Evolutionary conservation across 306 rosid species (phyloP).

Genomic region (Chamaecrista fasciculata): DNA sequence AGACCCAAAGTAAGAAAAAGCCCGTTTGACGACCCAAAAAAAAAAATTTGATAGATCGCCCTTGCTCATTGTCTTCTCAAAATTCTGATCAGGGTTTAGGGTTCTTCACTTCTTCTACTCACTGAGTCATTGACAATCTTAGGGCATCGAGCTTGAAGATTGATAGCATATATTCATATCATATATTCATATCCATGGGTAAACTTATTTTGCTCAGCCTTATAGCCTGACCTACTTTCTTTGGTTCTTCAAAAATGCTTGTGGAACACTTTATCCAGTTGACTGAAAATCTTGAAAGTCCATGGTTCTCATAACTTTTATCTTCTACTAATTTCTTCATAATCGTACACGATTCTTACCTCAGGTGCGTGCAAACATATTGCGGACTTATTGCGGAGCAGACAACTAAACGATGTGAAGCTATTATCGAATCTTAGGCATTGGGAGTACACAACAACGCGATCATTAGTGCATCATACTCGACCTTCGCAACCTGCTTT

Average conservation of each 20-base stretch:
- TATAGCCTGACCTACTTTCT: not conserved
- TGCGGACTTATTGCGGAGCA: slow-evolving; percentile 36
- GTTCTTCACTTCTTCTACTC: not conserved
- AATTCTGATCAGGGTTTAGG: slow-evolving; percentile 32
- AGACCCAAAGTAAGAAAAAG: no score
- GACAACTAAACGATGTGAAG: slow-evolving; percentile 22
- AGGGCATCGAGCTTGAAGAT: slow-evolving; percentile 6
- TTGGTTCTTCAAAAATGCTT: not conserved
- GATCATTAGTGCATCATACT: not conserved
- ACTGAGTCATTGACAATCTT: not conserved
- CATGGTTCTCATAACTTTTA: not conserved
- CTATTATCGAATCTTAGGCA: slow-evolving; percentile 28
- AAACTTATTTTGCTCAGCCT: not conserved
- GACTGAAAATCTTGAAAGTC: not conserved
- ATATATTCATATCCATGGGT: slow-evolving; percentile 24
- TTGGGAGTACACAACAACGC: slow-evolving; percentile 3
- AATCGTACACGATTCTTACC: not conserved
- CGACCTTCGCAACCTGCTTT: not conserved
- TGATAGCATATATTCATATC: not conserved
- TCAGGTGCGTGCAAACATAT: slow-evolving; percentile 38
- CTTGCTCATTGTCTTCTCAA: no score
- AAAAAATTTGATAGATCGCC: no score
- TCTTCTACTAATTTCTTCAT: not conserved
- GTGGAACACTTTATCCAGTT: not conserved
- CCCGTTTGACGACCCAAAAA: no score